Conservation (phyloP, 2,329 filamentous ascomycete species). For the Penicillium frequentans region DNA sequence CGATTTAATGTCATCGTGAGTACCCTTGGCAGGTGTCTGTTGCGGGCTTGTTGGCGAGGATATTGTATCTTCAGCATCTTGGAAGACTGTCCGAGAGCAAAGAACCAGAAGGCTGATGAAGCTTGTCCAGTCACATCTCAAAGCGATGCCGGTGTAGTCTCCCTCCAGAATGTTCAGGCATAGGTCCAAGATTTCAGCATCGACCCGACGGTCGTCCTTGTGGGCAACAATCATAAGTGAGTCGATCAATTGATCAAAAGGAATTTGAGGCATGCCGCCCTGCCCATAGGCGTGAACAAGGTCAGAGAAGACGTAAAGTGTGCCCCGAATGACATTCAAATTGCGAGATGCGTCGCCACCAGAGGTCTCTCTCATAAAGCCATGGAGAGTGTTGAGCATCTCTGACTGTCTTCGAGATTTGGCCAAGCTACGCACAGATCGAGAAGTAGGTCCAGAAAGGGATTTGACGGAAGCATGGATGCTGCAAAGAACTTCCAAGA, state of each 20-base stretch:
- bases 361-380: constrained; percentile 35
- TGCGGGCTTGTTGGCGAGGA: constrained; percentile 23
- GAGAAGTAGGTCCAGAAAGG: constrained; percentile 43
- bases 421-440: constrained; percentile 42
- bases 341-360: constrained; percentile 36
- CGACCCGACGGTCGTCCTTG: constrained; percentile 39
- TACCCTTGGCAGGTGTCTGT: constrained; percentile 25
- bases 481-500: constrained; percentile 45
- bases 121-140: constrained; percentile 33
- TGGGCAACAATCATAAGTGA: constrained; percentile 34
- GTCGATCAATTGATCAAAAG: constrained; percentile 38
- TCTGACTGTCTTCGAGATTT: constrained; percentile 40
- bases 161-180: constrained; percentile 42
- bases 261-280: constrained; percentile 38
- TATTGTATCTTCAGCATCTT: constrained; percentile 26
- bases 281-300: constrained; percentile 41
- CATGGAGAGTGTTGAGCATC: constrained; percentile 39
- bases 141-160: constrained; percentile 32
- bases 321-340: constrained; percentile 41
- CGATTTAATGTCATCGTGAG: constrained; percentile 36
- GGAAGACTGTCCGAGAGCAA: constrained; percentile 35
- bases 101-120: constrained; percentile 36
- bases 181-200: constrained; percentile 42
- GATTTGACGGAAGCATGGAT: constrained; percentile 47
- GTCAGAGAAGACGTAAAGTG: constrained; percentile 43